A percentile compares a stretch with the other conserved stretches of the same genome.
Conservation (phyloP, 495 filamentous ascomycete genomes). For the Peziza echinospora region DNA sequence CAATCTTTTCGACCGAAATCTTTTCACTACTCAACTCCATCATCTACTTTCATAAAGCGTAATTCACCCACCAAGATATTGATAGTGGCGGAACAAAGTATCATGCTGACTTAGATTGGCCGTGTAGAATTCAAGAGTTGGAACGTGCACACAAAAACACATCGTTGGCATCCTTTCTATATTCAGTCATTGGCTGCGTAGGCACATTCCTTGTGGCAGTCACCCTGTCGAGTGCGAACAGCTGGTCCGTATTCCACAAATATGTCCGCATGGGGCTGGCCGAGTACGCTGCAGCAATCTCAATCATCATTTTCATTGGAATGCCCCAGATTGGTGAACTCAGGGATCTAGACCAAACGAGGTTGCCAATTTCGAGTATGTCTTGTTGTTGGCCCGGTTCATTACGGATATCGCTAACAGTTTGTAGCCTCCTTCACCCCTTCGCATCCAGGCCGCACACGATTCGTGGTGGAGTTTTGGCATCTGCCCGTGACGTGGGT, state of each 20-base stretch:
- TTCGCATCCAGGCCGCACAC: conserved; percentile 32
- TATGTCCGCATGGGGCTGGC: conserved; percentile 42
- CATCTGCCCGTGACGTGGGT: conserved; percentile 39
- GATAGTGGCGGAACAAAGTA: too few relatives aligned
- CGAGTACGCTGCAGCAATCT: conserved; percentile 52
- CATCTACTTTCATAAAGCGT: conserved; percentile 56
- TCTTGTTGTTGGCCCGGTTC: conserved; percentile 26
- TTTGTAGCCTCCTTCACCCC: conserved; percentile 34
- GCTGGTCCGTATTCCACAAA: conserved; percentile 45
- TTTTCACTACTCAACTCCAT: conserved; percentile 50
- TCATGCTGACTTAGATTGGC: background rate
- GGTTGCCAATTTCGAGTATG: conserved; percentile 31
- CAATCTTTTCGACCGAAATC: conserved; percentile 47
- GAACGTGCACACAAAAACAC: conserved; percentile 35
- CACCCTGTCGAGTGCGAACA: conserved; percentile 39
- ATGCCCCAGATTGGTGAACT: conserved; percentile 47
- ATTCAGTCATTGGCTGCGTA: conserved; percentile 47
- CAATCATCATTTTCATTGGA: conserved; percentile 45
- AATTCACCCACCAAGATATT: background rate
- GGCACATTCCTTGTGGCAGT: conserved; percentile 49
- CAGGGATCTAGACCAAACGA: conserved; percentile 37
- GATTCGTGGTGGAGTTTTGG: conserved; percentile 50
- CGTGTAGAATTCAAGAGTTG: conserved; percentile 34
- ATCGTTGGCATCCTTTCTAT: conserved; percentile 48
- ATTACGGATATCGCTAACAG: conserved; percentile 33